Evolutionary conservation across 306 rosid genomes (phyloP).

Genomic region (Malus fusca): DNA sequence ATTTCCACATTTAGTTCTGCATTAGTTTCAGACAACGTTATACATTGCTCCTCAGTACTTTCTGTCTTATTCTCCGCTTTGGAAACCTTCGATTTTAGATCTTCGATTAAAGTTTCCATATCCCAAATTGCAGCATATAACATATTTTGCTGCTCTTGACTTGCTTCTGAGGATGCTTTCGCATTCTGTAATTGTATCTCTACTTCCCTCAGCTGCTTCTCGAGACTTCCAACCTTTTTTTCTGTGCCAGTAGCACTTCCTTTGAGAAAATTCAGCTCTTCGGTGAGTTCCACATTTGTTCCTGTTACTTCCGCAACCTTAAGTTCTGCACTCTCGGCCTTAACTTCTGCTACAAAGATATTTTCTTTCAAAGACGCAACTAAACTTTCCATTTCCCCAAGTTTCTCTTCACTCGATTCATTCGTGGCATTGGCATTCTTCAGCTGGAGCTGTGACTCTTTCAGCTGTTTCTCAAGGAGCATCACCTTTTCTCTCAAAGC

Average conservation of each 20-base stretch:
- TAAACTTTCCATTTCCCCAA: slow-evolving; percentile 47
- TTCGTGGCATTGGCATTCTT: slow-evolving; percentile 33
- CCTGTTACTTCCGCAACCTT: slow-evolving; percentile 72
- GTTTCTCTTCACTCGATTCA: slow-evolving; percentile 45
- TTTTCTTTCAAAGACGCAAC: slow-evolving; percentile 57
- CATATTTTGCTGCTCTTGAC: slow-evolving; percentile 98
- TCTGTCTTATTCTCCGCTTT: slow-evolving; percentile 69
- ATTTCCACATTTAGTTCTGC: slow-evolving; percentile 56
- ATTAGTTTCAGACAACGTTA: slow-evolving; percentile 53
- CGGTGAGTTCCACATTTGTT: slow-evolving; percentile 75
- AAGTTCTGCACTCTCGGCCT: slow-evolving; percentile 69
- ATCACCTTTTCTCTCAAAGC: slow-evolving; percentile 55
- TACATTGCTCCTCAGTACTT: slow-evolving; percentile 52
- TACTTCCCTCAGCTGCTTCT: slow-evolving; percentile 72
- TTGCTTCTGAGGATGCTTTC: slow-evolving; percentile 74
- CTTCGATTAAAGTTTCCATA: slow-evolving; percentile 94
- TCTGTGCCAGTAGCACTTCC: slow-evolving; percentile 58
- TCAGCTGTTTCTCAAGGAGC: slow-evolving; percentile 42
- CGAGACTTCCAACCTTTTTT: slow-evolving; percentile 77
- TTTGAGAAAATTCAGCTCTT: slow-evolving; percentile 78
- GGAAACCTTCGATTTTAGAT: slow-evolving; percentile 80
- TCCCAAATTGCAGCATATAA: slow-evolving; percentile 94
- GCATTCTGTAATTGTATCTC: slow-evolving; percentile 83
- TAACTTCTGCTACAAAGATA: slow-evolving; percentile 45
- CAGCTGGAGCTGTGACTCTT: slow-evolving; percentile 35